Conservation (phyloP, 1,284 basidiomycete genomes). For the Papiliotrema fonsecae region DNA sequence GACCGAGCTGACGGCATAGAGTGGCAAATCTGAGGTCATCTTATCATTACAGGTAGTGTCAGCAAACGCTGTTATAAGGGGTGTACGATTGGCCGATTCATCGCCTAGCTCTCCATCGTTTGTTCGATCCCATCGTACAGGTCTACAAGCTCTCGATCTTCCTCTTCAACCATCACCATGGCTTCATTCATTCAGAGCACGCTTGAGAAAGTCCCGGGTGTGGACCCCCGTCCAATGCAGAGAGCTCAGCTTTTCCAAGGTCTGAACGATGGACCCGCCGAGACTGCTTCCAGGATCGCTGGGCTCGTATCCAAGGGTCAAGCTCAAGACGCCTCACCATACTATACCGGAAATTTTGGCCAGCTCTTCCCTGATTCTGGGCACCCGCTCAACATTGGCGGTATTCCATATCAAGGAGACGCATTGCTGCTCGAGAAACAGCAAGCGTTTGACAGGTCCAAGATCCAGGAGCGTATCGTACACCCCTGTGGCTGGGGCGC, state of each 20-base stretch:
- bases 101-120: too few species aligned
- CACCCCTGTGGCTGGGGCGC: slow-evolving; percentile 41
- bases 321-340: slow-evolving; percentile 34
- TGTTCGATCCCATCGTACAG: too few species aligned
- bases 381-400: slow-evolving; percentile 39
- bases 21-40: too few species aligned
- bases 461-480: slow-evolving; percentile 38
- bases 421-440: slow-evolving; percentile 42
- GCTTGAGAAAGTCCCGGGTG: slow-evolving; percentile 34
- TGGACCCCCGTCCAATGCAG: slow-evolving; percentile 37
- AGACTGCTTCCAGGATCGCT: slow-evolving; percentile 34
- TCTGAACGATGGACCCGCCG: slow-evolving; percentile 40
- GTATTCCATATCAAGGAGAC: slow-evolving; percentile 38
- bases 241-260: slow-evolving; percentile 36
- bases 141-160: too few species aligned
- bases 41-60: too few species aligned
- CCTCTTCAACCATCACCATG: slow-evolving; percentile 22
- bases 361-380: slow-evolving; percentile 35
- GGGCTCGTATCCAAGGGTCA: slow-evolving; percentile 29
- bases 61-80: too few species aligned
- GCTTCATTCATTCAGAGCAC: slow-evolving; percentile 34
- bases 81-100: too few species aligned
- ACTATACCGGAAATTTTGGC: slow-evolving; percentile 42
- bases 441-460: slow-evolving; percentile 39
- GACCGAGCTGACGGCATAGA: too few species aligned